Base-by-base conservation (phyloP, 2,329 filamentous ascomycete species). In the Fusarium neocosmosporiellum region DNA sequence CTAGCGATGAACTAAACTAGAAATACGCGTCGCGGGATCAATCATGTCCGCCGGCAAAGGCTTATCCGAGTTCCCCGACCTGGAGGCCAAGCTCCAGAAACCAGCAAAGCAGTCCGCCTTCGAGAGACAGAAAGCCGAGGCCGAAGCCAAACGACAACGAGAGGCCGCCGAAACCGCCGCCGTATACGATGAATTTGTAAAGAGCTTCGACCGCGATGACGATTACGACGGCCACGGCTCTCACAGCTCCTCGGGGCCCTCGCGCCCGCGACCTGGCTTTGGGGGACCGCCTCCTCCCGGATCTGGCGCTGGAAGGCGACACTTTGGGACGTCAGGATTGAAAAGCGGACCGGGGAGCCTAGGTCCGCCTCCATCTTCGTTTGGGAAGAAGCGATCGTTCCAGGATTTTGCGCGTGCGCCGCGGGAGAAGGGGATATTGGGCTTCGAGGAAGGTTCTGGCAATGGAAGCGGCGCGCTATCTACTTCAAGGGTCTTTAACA, bases 91-190 rank as follows among this genome's bases (percentile, higher is more conserved):
- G 82, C 90, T 96, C 59, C 90, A 92, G 64, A 94, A 94, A 57
- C 91, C 94, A 0, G 88, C 91, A 70, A 96, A 95, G 83, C 94
- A 96, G 80, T 97, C 94, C 22, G 88, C 93, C 29, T 98, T 97
- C 80, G 95, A 98, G 84, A 92, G 92, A 76, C 93, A 97, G 81
- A 94, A 93, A 81, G 94, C 94, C 67, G 94, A 97, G 80, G 94
- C 93, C 65, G 94, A 97, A 85, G 94, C 94, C 27, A 98, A 98
- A 84, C 91, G 93, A 67, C 88, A 90, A 75, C 89, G 94, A 74
- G 95, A 97, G 82, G 93, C 92, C 78, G 94, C 92, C 74, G 95
- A 98, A 83, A 97, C 94, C 8, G 94, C 93, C 24, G 94, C 94
- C 27, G 94, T 95, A 1, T 93, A 95, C 81, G 91, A 94, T 75